Evolutionary conservation across 352 stramenopile species (phyloP), one percentile per base, ranked within the genome.

Genomic region (Phytophthora quininea): DNA sequence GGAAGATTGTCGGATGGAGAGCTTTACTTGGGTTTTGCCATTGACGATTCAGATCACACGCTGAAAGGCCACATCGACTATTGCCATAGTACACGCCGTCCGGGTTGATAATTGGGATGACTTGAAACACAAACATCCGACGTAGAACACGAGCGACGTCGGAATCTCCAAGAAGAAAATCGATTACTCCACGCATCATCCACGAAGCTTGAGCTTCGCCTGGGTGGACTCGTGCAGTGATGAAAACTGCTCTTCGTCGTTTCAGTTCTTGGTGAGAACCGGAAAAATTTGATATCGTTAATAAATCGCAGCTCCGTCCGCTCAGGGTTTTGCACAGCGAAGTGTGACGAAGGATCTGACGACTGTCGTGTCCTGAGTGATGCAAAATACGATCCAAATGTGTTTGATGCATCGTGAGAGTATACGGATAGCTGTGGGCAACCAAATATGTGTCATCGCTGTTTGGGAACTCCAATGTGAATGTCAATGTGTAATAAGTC

Each of bases 21-120:
- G 62, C 56, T 10, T 73, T 74, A 1, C 73, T 86, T 0, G 93
- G 93, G 7, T 60, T 73, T 52, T 91, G 88, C 93, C 93, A 98
- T 43, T 96, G 84, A 27, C 91, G 86, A 46, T 98, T 98, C 37
- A 98, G 71, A 57, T 98, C 92, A 46, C 74, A 90, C 38, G 70
- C 86, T 12, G 80, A 88, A 2, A 97, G 74, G 2, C 80, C 91
- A 59, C 89, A 97, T 14, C 95, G 86, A 64, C 96, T 98, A 68
- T 98, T 98, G 24, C 95, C 95, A 46, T 86, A 92, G 60, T 96
- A 90, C 4, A 98, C 95, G 11, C 95, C 95, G 55, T 98, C 95
- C 0, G 95, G 95, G 52, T 98, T 98, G 8, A 98, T 78, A 64
- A 98, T 96, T 1, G 95, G 95, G 2, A 98, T 82, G 40, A 98